Evolutionary conservation across 148 eudicot species (phyloP), one percentile per base, ranked within the genome.

Genomic region (Rhododendron williamsianum): DNA sequence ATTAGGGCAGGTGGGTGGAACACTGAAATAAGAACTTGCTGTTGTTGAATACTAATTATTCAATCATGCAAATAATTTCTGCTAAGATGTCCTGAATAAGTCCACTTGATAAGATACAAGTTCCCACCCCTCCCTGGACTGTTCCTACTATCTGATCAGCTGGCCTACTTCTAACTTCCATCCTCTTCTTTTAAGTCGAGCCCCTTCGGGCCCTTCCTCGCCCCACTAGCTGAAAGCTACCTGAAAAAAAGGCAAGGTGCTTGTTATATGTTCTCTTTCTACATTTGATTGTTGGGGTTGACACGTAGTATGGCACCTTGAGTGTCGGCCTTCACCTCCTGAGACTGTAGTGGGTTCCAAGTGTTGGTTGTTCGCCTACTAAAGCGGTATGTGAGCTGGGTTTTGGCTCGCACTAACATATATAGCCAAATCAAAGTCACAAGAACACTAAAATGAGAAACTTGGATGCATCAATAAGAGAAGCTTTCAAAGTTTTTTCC

Each of bases 1-100:
- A 90, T 94, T 52, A 93, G 98, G 85, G 93, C 95, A 93, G 99
- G 99, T 95, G 41, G 65, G 36, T 82, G 36, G 73, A 71, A n/a
- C 77, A 52, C 25, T 83, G 8, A 35, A 51, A 58, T 63, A 23
- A 18, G 46, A 65, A 81, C 46, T 48, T 30, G 16, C 30, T 63
- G 73, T 81, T 80, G 49, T 51, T 11, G 15, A 45, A 25, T 74
- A 56, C 36, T n/a, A 65, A 48, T 69, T 33, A n/a, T 63, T 21
- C 48, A 21, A 35, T 78, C 12, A 7, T 79, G 21, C 67, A 27
- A 19, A 10, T 12, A 69, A 69, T 69, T 69, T 69, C 35, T 69
- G 74, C 56, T 12, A 52, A 52, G 56, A 13, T 52, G 56, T 52
- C 56, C 56, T 52, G 56, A 13, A 52, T 52, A 52, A 52, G 16